Conservation (phyloP, 75 land plant genomes). For the Pinus tabuliformis region DNA sequence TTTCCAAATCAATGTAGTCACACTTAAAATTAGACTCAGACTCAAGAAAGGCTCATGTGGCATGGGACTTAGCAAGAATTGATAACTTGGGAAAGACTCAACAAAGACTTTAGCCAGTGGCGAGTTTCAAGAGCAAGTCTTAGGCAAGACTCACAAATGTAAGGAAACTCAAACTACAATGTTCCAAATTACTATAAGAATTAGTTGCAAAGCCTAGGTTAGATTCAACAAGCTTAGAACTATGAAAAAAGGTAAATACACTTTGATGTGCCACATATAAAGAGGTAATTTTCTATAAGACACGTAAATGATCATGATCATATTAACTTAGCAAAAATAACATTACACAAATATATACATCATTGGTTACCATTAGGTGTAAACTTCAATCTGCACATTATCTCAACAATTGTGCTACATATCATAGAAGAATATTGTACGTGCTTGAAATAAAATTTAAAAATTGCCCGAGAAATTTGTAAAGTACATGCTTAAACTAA, state of each 20-base stretch:
- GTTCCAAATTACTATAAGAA: background rate
- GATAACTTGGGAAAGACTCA: too few species aligned
- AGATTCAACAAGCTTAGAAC: background rate
- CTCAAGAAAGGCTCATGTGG: too few species aligned
- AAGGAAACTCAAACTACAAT: too few species aligned
- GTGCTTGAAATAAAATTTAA: background rate
- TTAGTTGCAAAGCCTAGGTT: background rate
- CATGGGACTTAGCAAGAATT: too few species aligned
- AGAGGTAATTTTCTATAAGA: background rate
- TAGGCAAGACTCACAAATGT: too few species aligned
- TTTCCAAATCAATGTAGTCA: background rate
- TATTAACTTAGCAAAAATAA: background rate
- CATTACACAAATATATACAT: background rate
- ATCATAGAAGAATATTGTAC: background rate
- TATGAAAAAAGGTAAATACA: background rate
- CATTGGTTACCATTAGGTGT: background rate
- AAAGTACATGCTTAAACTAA: background rate
- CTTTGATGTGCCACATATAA: background rate
- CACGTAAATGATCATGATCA: background rate
- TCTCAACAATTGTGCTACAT: background rate
- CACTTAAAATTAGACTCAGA: too few species aligned
- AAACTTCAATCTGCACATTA: background rate
- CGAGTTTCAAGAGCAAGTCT: too few species aligned
- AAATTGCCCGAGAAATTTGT: background rate
- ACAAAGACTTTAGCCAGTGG: too few species aligned